Conservation (phyloP, 2,329 filamentous ascomycete genomes). For the Ceratocystis smalleyi region DNA sequence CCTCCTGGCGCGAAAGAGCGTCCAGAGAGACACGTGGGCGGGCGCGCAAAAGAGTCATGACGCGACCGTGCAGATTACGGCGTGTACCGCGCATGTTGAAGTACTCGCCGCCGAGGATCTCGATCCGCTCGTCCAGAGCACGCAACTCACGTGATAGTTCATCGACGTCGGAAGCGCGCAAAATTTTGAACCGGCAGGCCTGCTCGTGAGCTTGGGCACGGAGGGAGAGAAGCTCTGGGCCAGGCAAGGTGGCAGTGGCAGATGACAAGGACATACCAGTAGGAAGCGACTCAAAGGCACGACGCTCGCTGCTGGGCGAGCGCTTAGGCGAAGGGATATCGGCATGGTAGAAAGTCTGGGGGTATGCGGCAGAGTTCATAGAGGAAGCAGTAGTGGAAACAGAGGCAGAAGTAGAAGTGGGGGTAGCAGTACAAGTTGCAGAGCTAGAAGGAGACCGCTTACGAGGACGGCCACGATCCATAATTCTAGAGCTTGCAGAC, state of each 20-base stretch:
- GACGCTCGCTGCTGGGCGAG: conserved; percentile 36
- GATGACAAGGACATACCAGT: conserved; percentile 40
- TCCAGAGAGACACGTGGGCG: conserved; percentile 58
- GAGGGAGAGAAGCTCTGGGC: conserved; percentile 35
- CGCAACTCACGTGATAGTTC: conserved; percentile 57
- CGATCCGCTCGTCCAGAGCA: conserved; percentile 59
- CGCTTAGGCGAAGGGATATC: conserved; percentile 29
- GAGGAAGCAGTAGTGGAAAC: background rate
- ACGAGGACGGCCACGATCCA: conserved; percentile 46
- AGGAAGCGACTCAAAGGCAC: conserved; percentile 46
- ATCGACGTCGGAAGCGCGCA: conserved; percentile 46
- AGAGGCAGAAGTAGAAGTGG: background rate
- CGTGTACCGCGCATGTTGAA: conserved; percentile 59
- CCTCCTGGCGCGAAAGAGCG: conserved; percentile 63
- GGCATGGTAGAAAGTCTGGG: conserved; percentile 21
- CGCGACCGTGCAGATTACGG: conserved; percentile 59
- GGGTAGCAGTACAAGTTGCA: conserved; percentile 22
- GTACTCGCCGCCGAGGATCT: conserved; percentile 64
- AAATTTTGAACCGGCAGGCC: conserved; percentile 48
- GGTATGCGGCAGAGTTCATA: background rate
- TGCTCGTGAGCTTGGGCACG: conserved; percentile 48
- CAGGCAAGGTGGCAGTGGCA: conserved; percentile 33
- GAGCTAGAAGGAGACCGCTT: conserved; percentile 34
- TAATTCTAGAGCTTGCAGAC: conserved; percentile 28
- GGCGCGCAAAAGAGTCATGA: conserved; percentile 61